Base-by-base conservation (phyloP, 345 rosid genomes). In the Psidium friedrichsthalianum region DNA sequence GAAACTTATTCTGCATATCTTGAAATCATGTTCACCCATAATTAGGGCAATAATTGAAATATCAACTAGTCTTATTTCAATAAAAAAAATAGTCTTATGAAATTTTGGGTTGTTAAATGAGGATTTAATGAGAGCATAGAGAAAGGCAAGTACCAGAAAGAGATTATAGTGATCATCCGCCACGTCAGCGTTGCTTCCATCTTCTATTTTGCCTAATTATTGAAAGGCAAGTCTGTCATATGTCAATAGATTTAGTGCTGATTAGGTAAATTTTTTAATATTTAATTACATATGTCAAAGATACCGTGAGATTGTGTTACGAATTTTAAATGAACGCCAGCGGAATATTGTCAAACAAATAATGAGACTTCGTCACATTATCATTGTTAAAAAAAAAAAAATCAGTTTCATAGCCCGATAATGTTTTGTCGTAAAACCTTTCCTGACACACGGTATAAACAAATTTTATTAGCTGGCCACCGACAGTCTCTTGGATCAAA, bases 91-190 rank as follows among this genome's bases (percentile, higher is more conserved):
- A 10, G 36, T 8, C 22, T 32, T 8, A 32, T 32, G 78, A 32
- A 24, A 32, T 36, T 69, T 36, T 69, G 47, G 78, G 78, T 44
- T 69, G 22, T 32, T 69, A 47, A 83, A 83, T 32, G 44, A 57
- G 52, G 12, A 7, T 40, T 6, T 1, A 56, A 18, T 42, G 20
- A 83, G 20, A 40, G 52, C 13, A 44, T 58, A 2, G 32, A 20
- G 13, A 12, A 8, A 22, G 47, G 29, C 25, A 22, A 9, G 36
- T 74, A 88, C 87, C 90, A 84, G 25, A 69, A 59, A 86, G 47
- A 29, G 69, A 82, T 88, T 44, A 76, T 86, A 88, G 56, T 88
- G 90, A 56, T 88, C 69, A 74, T 88, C 86, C 14, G 90, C 51
- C 24, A 84, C 88, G 36, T 88, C 88, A 15, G 83, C 88, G 18